These are phyloP conservation scores for Naumovozyma baii DNA, from an alignment of 805 yeast genomes.

Conservation along the genomic window DNA sequence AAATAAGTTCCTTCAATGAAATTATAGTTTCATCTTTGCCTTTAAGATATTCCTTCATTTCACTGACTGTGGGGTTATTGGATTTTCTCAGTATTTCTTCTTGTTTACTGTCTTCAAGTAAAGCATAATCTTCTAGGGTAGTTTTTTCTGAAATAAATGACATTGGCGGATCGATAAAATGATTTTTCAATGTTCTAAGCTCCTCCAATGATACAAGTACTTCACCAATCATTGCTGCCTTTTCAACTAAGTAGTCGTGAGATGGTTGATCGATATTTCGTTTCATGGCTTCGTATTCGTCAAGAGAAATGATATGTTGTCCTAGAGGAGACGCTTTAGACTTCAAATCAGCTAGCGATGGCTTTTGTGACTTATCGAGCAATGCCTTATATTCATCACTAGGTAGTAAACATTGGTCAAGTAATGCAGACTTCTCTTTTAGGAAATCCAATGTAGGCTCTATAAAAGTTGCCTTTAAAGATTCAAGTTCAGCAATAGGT, in stretches of 20 bases:
- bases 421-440: no score
- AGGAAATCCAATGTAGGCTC: no score
- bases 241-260: constrained; percentile 5
- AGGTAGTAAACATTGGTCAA: no score
- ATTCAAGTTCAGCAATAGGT: constrained; percentile 8
- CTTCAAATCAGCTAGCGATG: no score
- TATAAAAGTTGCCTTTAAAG: no score
- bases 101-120: constrained; percentile 14
- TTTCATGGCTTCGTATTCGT: background rate
- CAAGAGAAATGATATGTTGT: background rate
- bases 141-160: constrained; percentile 23
- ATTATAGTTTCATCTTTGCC: constrained; percentile 1
- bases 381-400: constrained; percentile 11
- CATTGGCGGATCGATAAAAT: constrained; percentile 11
- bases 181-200: background rate
- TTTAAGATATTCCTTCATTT: background rate
- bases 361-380: no score
- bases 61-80: constrained; percentile 9
- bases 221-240: background rate
- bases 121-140: constrained; percentile 13
- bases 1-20: constrained; percentile 16
- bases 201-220: background rate
- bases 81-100: constrained; percentile 8
- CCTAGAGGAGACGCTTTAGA: background rate
- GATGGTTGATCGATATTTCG: constrained; percentile 4